phyloP scores from a whole-genome alignment of 768 basidiomycete genomes.

The Podaxis sp. region DNA sequence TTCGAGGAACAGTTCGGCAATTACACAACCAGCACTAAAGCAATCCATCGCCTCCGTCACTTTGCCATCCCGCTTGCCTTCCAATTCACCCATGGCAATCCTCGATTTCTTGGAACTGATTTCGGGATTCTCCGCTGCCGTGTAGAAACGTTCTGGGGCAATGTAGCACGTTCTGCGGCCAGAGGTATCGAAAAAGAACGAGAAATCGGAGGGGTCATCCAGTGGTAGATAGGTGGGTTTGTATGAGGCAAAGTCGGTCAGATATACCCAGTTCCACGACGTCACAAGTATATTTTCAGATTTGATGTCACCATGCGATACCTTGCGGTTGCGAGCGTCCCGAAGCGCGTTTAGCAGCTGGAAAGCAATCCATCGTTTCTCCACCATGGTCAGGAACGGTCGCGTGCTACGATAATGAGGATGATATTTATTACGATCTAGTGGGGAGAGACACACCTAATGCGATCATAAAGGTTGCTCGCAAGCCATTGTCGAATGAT shows the following conservation, averaged over 20 bases:
- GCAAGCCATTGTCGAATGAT: slow-evolving; percentile 93
- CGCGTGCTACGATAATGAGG: slow-evolving; percentile 65
- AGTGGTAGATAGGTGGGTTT: slow-evolving; percentile 95
- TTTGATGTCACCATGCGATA: slow-evolving; percentile 98
- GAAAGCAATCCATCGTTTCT: slow-evolving; percentile 98
- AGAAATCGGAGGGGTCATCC: slow-evolving; percentile 96
- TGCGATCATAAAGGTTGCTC: slow-evolving; percentile 93
- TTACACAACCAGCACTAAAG: slow-evolving; percentile 92
- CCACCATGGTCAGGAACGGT: slow-evolving; percentile 86
- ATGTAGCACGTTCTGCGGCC: slow-evolving; percentile 93
- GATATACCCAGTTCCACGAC: slow-evolving; percentile 92
- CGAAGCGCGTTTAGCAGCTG: slow-evolving; percentile 86
- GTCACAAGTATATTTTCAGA: slow-evolving; percentile 96
- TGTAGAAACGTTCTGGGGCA: slow-evolving; percentile 94
- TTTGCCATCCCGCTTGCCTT: slow-evolving; percentile 72
- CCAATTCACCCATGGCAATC: slow-evolving; percentile 49
- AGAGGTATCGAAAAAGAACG: slow-evolving; percentile 96
- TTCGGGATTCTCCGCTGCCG: slow-evolving; percentile 63
- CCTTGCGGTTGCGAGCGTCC: slow-evolving; percentile 78
- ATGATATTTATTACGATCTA: background rate
- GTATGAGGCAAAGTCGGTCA: slow-evolving; percentile 94
- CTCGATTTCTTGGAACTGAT: slow-evolving; percentile 68
- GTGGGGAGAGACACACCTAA: slow-evolving; percentile 63
- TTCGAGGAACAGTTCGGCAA: slow-evolving; percentile 94
- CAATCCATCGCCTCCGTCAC: slow-evolving; percentile 98